Conservation (phyloP, 306 rosid species). For the Ziziphus jujuba region DNA sequence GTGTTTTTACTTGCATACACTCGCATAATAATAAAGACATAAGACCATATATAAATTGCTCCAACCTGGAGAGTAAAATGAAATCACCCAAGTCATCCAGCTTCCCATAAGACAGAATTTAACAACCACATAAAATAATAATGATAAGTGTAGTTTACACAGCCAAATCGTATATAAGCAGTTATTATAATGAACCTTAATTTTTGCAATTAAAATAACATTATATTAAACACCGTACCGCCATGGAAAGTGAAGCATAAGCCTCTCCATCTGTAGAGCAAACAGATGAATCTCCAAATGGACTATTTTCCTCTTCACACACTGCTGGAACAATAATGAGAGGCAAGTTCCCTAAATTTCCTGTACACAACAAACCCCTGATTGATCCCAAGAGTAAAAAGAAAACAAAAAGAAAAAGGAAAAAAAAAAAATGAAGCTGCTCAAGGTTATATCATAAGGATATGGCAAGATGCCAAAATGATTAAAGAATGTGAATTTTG, state of each 20-base stretch:
- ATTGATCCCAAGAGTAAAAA: no score
- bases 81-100: neutral
- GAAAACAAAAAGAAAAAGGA: no score
- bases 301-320: neutral
- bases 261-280: neutral
- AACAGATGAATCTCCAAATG: neutral
- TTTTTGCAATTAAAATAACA: neutral
- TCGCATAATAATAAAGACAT: neutral
- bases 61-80: neutral
- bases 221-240: neutral
- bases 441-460: no score
- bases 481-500: no score
- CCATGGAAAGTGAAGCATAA: slow-evolving; percentile 1
- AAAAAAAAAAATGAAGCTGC: no score
- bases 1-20: neutral
- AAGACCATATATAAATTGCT: neutral
- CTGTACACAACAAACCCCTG: neutral
- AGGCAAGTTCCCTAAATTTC: neutral
- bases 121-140: no score
- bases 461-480: no score
- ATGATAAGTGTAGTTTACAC: no score
- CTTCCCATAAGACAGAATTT: neutral
- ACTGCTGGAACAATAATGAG: neutral
- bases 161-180: no score
- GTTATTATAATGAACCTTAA: no score